A percentile compares a stretch with the other conserved stretches of the same genome.
Conservation (phyloP, 495 filamentous ascomycete genomes). For the Penicillium macrosclerotiorum region DNA sequence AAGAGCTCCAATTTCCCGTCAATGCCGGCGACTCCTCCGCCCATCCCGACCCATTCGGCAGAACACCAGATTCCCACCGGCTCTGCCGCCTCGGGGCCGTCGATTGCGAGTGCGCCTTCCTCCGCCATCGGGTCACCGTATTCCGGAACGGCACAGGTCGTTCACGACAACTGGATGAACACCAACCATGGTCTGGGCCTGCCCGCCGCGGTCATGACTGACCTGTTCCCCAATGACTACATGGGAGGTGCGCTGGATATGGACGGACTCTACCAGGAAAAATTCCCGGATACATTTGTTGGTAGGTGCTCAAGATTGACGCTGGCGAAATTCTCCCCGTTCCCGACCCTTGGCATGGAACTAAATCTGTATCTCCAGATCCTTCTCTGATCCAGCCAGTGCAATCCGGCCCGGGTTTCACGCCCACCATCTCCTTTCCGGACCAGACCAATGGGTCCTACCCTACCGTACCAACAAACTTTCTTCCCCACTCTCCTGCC, state of each 20-base stretch:
- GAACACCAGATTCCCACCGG: slow-evolving; percentile 55
- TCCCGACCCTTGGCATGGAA: too few relatives aligned
- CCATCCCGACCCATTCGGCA: slow-evolving; percentile 27
- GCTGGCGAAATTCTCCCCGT: too few relatives aligned
- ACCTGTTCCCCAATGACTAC: slow-evolving; percentile 54
- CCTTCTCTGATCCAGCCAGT: slow-evolving; percentile 58
- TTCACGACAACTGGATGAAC: slow-evolving; percentile 61
- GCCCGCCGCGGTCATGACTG: slow-evolving; percentile 64
- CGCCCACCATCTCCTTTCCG: slow-evolving; percentile 35
- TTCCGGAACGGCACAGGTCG: slow-evolving; percentile 58
- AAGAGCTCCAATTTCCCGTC: slow-evolving; percentile 32
- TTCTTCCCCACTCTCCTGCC: slow-evolving; percentile 34
- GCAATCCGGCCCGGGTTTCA: slow-evolving; percentile 24
- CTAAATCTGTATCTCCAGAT: slow-evolving; percentile 38
- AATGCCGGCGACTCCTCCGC: slow-evolving; percentile 39
- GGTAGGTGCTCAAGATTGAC: slow-evolving; percentile 63
- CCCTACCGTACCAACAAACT: slow-evolving; percentile 23
- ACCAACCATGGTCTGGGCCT: slow-evolving; percentile 61
- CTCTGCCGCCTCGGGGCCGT: slow-evolving; percentile 73
- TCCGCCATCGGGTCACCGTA: slow-evolving; percentile 82
- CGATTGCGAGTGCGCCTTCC: slow-evolving; percentile 67
- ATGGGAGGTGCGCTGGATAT: slow-evolving; percentile 31
- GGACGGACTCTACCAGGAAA: slow-evolving; percentile 54
- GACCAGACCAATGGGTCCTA: slow-evolving; percentile 28
- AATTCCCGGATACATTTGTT: slow-evolving; percentile 62